Conservation (phyloP, 2,329 filamentous ascomycete genomes). For the Aspergillus thermomutatus region DNA sequence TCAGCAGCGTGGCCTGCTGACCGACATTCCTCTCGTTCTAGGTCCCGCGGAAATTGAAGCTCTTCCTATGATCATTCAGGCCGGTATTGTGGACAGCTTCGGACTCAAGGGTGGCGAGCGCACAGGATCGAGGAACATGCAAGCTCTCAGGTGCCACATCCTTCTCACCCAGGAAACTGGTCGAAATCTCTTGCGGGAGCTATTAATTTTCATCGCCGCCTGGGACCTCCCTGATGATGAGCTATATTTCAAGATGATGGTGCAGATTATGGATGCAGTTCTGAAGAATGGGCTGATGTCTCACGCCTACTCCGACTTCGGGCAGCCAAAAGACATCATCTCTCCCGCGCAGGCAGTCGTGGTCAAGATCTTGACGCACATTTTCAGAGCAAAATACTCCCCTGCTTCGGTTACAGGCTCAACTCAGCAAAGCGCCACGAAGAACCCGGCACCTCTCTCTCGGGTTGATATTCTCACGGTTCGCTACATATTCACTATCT, state of each 20-base stretch:
- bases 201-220: constrained; percentile 93
- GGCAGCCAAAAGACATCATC: constrained; percentile 93
- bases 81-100: constrained; percentile 82
- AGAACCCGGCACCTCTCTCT: constrained; percentile 54
- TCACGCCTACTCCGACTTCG: constrained; percentile 85
- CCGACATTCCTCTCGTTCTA: constrained; percentile 89
- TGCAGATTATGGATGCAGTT: constrained; percentile 91
- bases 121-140: constrained; percentile 68
- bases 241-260: constrained; percentile 93
- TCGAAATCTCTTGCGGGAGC: constrained; percentile 80
- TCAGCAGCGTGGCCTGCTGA: constrained; percentile 71
- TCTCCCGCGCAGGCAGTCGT: constrained; percentile 92
- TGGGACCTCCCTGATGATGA: constrained; percentile 95
- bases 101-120: constrained; percentile 63
- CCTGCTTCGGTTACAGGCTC: constrained; percentile 46
- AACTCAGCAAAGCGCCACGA: constrained; percentile 51
- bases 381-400: constrained; percentile 67
- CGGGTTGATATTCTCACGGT: constrained; percentile 64
- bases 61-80: constrained; percentile 95
- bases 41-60: constrained; percentile 95
- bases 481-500: constrained; percentile 89
- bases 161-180: constrained; percentile 87
- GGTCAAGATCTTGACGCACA: constrained; percentile 83
- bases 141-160: constrained; percentile 85
- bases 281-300: constrained; percentile 85